A percentile compares a stretch with the other conserved stretches of the same genome.
Evolutionary conservation across 192 early-diverging fungal genomes (phyloP).

Genomic region (Gaertneriomyces sp.): DNA sequence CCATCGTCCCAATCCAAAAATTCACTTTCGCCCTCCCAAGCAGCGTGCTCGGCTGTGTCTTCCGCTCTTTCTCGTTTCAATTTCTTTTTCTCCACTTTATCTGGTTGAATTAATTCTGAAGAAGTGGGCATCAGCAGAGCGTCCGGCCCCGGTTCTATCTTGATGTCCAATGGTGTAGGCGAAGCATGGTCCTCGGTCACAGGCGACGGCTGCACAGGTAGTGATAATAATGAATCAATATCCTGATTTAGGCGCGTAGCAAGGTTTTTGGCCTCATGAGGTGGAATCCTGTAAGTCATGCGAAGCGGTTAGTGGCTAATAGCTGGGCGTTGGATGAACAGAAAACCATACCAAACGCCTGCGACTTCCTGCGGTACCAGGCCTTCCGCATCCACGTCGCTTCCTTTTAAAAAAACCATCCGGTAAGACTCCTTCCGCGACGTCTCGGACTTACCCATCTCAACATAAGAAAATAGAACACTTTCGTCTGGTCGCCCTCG

Average conservation of each 20-base stretch:
- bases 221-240: background rate
- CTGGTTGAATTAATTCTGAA: too few species aligned
- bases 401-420: slow-evolving; percentile 12
- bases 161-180: too few species aligned
- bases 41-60: slow-evolving; percentile 14
- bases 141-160: too few species aligned
- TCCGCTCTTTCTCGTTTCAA: background rate
- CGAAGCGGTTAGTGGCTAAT: background rate
- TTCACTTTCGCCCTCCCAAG: slow-evolving; percentile 6
- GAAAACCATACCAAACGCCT: slow-evolving; percentile 19
- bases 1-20: slow-evolving; percentile 21
- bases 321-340: background rate
- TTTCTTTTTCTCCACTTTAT: too few species aligned
- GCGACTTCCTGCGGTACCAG: slow-evolving; percentile 19
- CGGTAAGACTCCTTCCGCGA: background rate
- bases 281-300: slow-evolving; percentile 17
- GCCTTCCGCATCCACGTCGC: slow-evolving; percentile 19
- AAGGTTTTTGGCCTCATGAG: slow-evolving; percentile 13
- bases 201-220: slow-evolving; percentile 1
- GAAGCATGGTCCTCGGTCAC: too few species aligned
- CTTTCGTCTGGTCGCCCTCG: slow-evolving; percentile 3
- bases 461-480: background rate
- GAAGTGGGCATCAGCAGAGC: too few species aligned
- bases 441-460: background rate
- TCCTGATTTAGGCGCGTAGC: slow-evolving; percentile 2